Percentiles rank a stretch among this genome's conserved stretches.
These are phyloP conservation scores for Carex scoparia DNA, from an alignment of 176 grass and related monocot genomes.

Conservation along the genomic window DNA sequence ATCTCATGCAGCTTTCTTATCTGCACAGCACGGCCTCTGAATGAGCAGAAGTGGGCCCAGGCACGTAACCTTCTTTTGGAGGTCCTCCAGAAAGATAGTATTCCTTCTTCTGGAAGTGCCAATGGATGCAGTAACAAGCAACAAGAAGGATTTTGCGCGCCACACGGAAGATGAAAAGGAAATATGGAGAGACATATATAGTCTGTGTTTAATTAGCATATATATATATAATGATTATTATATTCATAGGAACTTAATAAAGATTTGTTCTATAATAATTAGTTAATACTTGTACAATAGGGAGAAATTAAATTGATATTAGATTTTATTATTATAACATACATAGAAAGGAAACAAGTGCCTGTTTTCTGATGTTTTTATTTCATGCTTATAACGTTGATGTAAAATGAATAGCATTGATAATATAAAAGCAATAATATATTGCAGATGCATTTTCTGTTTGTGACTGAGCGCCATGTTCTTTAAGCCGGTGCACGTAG, in stretches of 20 bases:
- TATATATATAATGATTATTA: not conserved
- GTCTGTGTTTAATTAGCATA: not conserved
- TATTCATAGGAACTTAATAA: not conserved
- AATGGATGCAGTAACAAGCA: not conserved
- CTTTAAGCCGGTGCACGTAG: too few species aligned
- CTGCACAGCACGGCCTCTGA: constrained; percentile 9
- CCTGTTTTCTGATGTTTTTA: too few species aligned
- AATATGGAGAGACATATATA: not conserved
- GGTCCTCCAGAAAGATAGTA: not conserved
- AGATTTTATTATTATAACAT: not conserved
- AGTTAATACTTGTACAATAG: not conserved
- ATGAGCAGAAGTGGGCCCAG: not conserved
- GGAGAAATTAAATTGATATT: not conserved
- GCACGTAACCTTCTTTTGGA: not conserved
- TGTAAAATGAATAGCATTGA: too few species aligned
- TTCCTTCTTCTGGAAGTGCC: not conserved
- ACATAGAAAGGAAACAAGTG: too few species aligned
- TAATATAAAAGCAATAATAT: too few species aligned
- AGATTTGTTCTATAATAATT: not conserved
- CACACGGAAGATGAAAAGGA: not conserved
- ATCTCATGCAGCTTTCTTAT: not conserved
- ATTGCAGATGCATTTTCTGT: too few species aligned
- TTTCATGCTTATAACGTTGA: too few species aligned
- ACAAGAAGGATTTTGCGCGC: not conserved
- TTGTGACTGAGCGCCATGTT: too few species aligned